These are phyloP conservation scores for Cryphonectria radicalis DNA, from an alignment of 2,329 filamentous ascomycete genomes.

Conservation along the genomic window DNA sequence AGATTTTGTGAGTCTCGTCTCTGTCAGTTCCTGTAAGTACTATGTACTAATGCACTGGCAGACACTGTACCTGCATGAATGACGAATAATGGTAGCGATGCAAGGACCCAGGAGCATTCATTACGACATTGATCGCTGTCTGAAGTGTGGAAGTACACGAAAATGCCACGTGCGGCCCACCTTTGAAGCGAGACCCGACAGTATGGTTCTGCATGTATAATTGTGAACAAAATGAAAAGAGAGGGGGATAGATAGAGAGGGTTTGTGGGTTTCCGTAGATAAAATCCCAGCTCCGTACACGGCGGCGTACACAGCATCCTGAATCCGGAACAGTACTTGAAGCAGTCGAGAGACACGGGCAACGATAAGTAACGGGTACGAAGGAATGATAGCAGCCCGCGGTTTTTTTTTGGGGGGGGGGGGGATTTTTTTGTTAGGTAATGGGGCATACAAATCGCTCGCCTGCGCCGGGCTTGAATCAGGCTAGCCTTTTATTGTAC, in stretches of 20 bases:
- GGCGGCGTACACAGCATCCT: no score
- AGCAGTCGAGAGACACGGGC: no score
- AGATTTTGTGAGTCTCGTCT: no score
- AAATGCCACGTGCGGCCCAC: not conserved
- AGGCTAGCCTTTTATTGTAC: not conserved
- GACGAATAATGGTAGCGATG: not conserved
- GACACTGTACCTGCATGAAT: not conserved
- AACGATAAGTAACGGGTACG: no score
- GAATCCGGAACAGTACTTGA: no score
- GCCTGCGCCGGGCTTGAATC: not conserved
- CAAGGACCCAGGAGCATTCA: not conserved
- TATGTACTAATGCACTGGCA: no score
- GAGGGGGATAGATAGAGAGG: not conserved
- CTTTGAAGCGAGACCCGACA: not conserved
- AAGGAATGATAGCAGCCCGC: no score
- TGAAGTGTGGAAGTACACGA: not conserved
- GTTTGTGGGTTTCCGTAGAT: not conserved
- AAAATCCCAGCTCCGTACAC: not conserved
- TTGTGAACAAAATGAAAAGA: not conserved
- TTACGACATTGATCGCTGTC: not conserved
- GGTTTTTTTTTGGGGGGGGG: no score
- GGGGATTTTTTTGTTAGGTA: not conserved
- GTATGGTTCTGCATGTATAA: not conserved
- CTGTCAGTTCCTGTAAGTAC: no score
- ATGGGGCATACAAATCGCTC: not conserved